A percentile compares a stretch with the other conserved stretches of the same genome.
These are phyloP conservation scores for Rhizoclosmatium sp. DNA, from an alignment of 192 early-diverging fungal genomes.

Conservation along the genomic window DNA sequence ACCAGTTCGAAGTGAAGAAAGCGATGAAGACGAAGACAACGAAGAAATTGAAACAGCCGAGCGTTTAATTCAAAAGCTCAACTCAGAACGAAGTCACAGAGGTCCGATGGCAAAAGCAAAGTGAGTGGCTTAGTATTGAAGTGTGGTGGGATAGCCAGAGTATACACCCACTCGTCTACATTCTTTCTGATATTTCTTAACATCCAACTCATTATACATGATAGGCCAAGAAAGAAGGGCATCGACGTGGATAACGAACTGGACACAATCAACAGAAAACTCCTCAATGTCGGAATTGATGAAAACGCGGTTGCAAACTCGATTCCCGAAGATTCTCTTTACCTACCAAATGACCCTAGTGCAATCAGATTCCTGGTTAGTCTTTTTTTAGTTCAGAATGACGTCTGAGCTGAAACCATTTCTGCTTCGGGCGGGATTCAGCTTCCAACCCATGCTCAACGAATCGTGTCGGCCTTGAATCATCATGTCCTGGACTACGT, in stretches of 20 bases:
- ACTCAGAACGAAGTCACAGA: conserved; percentile 10
- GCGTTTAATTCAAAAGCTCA: conserved; percentile 10
- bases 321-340: neutral
- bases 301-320: conserved; percentile 23
- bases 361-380: conserved; percentile 26
- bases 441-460: conserved; percentile 32
- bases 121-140: neutral
- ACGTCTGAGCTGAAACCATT: neutral
- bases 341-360: conserved; percentile 22
- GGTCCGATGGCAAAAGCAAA: conserved; percentile 38
- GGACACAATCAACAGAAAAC: conserved; percentile 32
- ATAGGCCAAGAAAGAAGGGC: conserved; percentile 38
- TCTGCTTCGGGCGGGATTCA: neutral
- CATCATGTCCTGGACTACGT: conserved; percentile 26
- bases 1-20: neutral
- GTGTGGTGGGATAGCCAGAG: neutral
- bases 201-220: neutral
- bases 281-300: conserved; percentile 33
- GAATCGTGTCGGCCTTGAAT: conserved; percentile 21
- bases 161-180: neutral
- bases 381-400: conserved; percentile 10
- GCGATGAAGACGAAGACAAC: conserved; percentile 13
- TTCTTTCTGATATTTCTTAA: neutral
- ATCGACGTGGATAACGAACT: conserved; percentile 36
- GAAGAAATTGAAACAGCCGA: neutral